phyloP scores from a whole-genome alignment of 768 basidiomycete genomes.

The Termitomyces sp. region DNA sequence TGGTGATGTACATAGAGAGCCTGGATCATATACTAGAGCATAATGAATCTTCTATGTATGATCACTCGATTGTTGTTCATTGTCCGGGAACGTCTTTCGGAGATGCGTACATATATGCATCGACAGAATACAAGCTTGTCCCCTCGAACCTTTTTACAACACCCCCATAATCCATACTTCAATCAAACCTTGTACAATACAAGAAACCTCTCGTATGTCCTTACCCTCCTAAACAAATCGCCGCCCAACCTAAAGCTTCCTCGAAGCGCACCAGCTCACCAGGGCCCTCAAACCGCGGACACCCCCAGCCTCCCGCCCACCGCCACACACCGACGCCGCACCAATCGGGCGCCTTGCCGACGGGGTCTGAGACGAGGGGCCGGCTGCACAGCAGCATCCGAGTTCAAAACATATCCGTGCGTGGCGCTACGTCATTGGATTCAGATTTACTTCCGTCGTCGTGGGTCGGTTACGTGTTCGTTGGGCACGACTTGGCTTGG shows the following conservation, averaged over 20 bases:
- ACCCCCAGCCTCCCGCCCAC: background rate
- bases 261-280: background rate
- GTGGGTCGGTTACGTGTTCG: background rate
- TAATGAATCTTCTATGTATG: background rate
- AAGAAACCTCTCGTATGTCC: background rate
- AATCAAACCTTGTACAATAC: background rate
- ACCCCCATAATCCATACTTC: background rate
- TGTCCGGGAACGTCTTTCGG: background rate
- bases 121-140: background rate
- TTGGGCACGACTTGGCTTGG: background rate
- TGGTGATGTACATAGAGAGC: background rate
- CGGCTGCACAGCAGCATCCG: background rate
- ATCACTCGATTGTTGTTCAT: background rate
- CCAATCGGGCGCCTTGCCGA: background rate
- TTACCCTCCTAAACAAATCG: background rate
- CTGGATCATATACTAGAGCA: background rate
- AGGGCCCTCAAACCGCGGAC: background rate
- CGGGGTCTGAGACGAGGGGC: background rate
- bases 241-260: too few species aligned
- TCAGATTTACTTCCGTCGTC: background rate
- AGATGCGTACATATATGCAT: background rate
- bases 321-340: background rate
- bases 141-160: background rate
- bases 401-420: background rate
- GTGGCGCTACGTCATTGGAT: background rate